A percentile compares a stretch with the other conserved stretches of the same genome.
phyloP scores from a whole-genome alignment of 495 filamentous ascomycete species.

The Lepidopterella palustris region DNA sequence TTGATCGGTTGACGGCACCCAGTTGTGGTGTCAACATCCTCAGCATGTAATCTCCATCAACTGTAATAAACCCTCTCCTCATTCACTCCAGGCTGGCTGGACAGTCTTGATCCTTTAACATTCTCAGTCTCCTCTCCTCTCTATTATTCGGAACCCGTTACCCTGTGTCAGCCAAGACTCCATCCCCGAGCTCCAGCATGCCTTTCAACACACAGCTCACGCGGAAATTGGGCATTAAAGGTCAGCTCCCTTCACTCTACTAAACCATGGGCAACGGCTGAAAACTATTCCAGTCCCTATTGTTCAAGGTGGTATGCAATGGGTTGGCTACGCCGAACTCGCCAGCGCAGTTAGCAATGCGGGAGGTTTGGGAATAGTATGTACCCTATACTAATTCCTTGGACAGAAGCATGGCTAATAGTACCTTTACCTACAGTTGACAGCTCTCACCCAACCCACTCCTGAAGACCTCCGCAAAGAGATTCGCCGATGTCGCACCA shows the following conservation, averaged over 20 bases:
- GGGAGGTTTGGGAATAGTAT: conserved; percentile 82
- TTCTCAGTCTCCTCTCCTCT: background rate
- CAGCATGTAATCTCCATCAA: background rate
- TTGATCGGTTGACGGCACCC: conserved; percentile 1
- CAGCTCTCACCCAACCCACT: conserved; percentile 88
- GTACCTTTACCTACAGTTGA: conserved; percentile 45
- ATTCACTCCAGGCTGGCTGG: background rate
- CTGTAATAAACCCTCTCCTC: background rate
- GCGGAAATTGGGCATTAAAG: conserved; percentile 75
- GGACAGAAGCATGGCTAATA: conserved; percentile 3
- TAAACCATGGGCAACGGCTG: background rate
- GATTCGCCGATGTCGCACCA: conserved; percentile 74
- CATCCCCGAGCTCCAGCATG: conserved; percentile 47
- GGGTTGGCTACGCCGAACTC: conserved; percentile 84
- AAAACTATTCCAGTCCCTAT: conserved; percentile 61
- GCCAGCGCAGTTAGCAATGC: conserved; percentile 92
- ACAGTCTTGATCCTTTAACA: background rate
- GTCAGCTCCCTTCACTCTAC: conserved; percentile 44
- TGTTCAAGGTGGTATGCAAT: conserved; percentile 98
- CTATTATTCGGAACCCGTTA: background rate
- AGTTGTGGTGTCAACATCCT: background rate
- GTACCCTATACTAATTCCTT: background rate
- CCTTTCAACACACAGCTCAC: conserved; percentile 90
- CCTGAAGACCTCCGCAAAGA: conserved; percentile 91
- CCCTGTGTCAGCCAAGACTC: background rate